Evolutionary conservation across 179 eudicot genomes (phyloP).

Genomic region (Corrigiola litoralis): DNA sequence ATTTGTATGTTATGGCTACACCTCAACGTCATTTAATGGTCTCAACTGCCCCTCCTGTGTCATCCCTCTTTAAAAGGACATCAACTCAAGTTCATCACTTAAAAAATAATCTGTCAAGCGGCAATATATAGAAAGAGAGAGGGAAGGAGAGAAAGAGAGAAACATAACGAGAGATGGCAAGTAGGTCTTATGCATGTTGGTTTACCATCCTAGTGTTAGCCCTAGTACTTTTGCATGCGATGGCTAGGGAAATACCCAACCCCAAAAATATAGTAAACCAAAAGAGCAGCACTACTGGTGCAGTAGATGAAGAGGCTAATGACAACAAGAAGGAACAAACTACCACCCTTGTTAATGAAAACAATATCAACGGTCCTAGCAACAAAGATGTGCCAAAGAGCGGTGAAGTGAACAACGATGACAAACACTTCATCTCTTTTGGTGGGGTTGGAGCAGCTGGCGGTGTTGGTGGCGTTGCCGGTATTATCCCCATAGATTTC

Average conservation of each 20-base stretch:
- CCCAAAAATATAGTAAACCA: not conserved
- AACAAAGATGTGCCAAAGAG: not conserved
- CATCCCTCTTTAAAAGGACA: too few species aligned
- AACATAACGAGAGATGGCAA: slow-evolving; percentile 22
- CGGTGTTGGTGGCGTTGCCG: slow-evolving; percentile 38
- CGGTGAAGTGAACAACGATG: slow-evolving; percentile 16
- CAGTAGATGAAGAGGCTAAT: too few species aligned
- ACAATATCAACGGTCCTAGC: not conserved
- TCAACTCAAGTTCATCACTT: too few species aligned
- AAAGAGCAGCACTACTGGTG: not conserved
- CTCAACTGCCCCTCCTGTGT: too few species aligned
- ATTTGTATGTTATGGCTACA: too few species aligned
- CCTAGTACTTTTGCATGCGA: slow-evolving; percentile 36
- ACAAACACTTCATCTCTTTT: slow-evolving; percentile 29
- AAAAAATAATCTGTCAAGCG: too few species aligned
- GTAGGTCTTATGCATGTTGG: slow-evolving; percentile 7
- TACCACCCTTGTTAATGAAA: slow-evolving; percentile 4
- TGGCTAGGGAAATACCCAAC: slow-evolving; percentile 36
- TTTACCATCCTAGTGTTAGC: slow-evolving; percentile 27
- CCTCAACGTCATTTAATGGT: too few species aligned
- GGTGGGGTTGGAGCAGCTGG: slow-evolving; percentile 39
- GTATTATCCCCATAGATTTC: slow-evolving; percentile 29
- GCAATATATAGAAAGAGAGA: too few species aligned
- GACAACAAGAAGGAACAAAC: too few species aligned
- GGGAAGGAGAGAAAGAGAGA: slow-evolving; percentile 2